These are phyloP conservation scores for Metarhizium sp. DNA, from an alignment of 2,329 filamentous ascomycete species.

Conservation along the genomic window DNA sequence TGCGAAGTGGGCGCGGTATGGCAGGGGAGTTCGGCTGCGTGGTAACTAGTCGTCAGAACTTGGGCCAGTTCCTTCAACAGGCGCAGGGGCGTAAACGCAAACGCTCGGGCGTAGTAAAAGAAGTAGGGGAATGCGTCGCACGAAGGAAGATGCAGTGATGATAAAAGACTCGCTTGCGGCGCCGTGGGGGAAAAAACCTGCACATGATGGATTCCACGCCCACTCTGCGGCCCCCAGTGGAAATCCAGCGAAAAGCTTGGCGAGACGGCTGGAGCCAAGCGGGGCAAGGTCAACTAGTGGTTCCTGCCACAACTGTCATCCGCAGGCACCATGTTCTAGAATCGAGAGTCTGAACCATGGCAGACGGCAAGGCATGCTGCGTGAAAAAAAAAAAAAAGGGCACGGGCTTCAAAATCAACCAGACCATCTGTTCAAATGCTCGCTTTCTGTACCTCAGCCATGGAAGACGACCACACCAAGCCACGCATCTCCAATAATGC, in stretches of 20 bases:
- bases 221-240: not conserved
- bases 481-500: too few relatives aligned
- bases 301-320: not conserved
- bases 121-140: not conserved
- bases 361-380: too few relatives aligned
- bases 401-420: too few relatives aligned
- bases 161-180: not conserved
- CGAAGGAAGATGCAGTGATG: not conserved
- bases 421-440: too few relatives aligned
- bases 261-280: not conserved
- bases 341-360: too few relatives aligned
- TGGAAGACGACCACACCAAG: too few relatives aligned
- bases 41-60: not conserved
- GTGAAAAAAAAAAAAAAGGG: too few relatives aligned
- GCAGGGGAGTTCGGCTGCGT: not conserved
- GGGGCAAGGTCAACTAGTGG: not conserved
- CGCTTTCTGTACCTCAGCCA: too few relatives aligned
- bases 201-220: not conserved
- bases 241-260: not conserved
- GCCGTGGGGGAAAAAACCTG: not conserved
- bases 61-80: not conserved
- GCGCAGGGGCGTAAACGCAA: not conserved
- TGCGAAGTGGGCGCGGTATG: not conserved
- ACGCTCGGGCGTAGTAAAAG: not conserved
- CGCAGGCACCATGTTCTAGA: too few relatives aligned